These are phyloP conservation scores for Penicillium fuscoglaucum DNA, from an alignment of 2,329 filamentous ascomycete genomes.

Conservation along the genomic window DNA sequence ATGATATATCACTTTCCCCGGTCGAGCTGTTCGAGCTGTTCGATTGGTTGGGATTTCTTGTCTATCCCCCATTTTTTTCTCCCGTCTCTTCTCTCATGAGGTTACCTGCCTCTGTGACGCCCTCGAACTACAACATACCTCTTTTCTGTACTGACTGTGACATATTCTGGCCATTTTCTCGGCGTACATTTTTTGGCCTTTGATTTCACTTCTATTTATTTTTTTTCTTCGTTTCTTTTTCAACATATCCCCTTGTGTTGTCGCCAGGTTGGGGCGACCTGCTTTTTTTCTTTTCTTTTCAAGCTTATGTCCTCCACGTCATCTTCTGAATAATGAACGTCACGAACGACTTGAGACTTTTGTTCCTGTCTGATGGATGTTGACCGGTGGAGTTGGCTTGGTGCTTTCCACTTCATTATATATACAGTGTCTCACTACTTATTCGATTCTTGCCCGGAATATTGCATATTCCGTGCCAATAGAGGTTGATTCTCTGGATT, in stretches of 20 bases:
- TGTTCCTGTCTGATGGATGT: slow-evolving; percentile 10
- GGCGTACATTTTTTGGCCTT: slow-evolving; percentile 17
- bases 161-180: slow-evolving; percentile 15
- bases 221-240: slow-evolving; percentile 3
- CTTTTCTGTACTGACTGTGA: slow-evolving; percentile 11
- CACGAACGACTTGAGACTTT: slow-evolving; percentile 17
- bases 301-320: slow-evolving; percentile 23
- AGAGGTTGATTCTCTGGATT: slow-evolving; percentile 5
- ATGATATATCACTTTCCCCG: background rate
- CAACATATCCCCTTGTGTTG: slow-evolving; percentile 15
- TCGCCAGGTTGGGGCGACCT: slow-evolving; percentile 10
- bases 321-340: slow-evolving; percentile 25
- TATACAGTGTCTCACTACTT: slow-evolving; percentile 19
- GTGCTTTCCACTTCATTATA: slow-evolving; percentile 16
- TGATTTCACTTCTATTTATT: background rate
- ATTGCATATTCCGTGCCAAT: background rate
- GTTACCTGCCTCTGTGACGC: background rate
- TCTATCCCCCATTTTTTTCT: background rate
- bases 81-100: background rate
- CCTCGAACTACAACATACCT: background rate
- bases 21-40: background rate
- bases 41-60: background rate
- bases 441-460: slow-evolving; percentile 8
- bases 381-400: slow-evolving; percentile 9
- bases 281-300: background rate